A percentile compares a stretch with the other conserved stretches of the same genome.
phyloP scores from a whole-genome alignment of 352 stramenopile genomes.

The Globisporangium mamillatum region DNA sequence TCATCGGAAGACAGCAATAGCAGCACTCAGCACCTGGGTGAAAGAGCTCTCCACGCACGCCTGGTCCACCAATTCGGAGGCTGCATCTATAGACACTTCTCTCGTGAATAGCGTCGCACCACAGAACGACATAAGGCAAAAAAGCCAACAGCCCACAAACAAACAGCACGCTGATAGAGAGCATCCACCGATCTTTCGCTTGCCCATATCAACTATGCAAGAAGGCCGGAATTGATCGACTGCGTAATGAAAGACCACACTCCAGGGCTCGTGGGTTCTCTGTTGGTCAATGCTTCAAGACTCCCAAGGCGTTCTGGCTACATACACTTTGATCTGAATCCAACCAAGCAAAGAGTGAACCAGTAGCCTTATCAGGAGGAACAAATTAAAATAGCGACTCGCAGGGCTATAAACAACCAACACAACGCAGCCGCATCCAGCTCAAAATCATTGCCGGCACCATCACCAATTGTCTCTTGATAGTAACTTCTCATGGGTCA shows the following conservation, averaged over 20 bases:
- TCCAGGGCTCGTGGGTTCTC: neutral
- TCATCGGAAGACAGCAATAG: neutral
- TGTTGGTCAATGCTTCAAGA: neutral
- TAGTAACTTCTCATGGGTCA: neutral
- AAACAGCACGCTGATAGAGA: neutral
- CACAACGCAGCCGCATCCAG: neutral
- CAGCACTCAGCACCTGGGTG: neutral
- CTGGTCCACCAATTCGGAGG: neutral
- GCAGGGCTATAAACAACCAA: neutral
- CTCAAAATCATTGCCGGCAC: neutral
- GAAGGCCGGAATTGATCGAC: neutral
- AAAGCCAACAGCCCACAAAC: neutral
- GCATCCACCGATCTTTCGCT: neutral
- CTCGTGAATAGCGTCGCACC: neutral
- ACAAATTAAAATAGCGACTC: conserved; percentile 7
- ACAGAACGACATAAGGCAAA: neutral
- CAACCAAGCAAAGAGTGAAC: neutral
- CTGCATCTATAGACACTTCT: conserved; percentile 5
- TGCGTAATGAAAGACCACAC: neutral
- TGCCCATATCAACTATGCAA: neutral
- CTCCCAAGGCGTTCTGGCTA: neutral
- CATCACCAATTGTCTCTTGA: neutral
- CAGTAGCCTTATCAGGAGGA: neutral
- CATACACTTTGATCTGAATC: neutral
- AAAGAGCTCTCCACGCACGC: too few relatives aligned